Evolutionary conservation across 2,329 filamentous ascomycete genomes (phyloP), one percentile per base, ranked within the genome.

Genomic region (Boeremia exigua): DNA sequence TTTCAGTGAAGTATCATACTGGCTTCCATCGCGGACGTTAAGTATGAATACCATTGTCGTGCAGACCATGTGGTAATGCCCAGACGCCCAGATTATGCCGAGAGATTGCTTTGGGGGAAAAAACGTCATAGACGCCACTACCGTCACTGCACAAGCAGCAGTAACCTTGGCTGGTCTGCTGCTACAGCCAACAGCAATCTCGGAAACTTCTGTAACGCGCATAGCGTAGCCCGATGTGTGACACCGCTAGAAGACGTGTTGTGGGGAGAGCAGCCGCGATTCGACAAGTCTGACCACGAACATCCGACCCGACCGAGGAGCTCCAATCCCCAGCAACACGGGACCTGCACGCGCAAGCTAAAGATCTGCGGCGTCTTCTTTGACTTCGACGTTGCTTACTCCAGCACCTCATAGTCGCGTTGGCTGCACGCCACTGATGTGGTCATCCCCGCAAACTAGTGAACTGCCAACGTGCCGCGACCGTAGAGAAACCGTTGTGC

Each of bases 111-210:
- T 58, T 54, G 39, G 48, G 43, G 48, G 43, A 45, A 42, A 12
- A 8, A 63, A 67, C 65, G 65, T 67, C 65, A 66, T 66, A 48
- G 49, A 43, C 60, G 59, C 65, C 65, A 61, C 63, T 57, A 49
- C 61, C 56, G 48, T 61, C 63, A 61, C 55, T 38, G 27, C 30
- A 48, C 52, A 51, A 60, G 36, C 47, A 47, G 42, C 47, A 49
- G 33, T 28, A 37, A 51, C 25, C 61, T 63, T 67, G 61, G 63
- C 63, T 49, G 50, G 25, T 37, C 15, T 32, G 47, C 40, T 45
- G 49, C 60, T 47, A 56, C 46, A 60, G 46, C 62, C 65, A 67
- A 60, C 56, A 44, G 56, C 36, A 54, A 57, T 60, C 50, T 51
- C 57, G 47, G 53, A 50, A 43, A 38, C 23, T 39, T 58, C 54